Evolutionary conservation across 306 rosid genomes (phyloP), one percentile per base, ranked within the genome.

Genomic region (Cicer bijugum): DNA sequence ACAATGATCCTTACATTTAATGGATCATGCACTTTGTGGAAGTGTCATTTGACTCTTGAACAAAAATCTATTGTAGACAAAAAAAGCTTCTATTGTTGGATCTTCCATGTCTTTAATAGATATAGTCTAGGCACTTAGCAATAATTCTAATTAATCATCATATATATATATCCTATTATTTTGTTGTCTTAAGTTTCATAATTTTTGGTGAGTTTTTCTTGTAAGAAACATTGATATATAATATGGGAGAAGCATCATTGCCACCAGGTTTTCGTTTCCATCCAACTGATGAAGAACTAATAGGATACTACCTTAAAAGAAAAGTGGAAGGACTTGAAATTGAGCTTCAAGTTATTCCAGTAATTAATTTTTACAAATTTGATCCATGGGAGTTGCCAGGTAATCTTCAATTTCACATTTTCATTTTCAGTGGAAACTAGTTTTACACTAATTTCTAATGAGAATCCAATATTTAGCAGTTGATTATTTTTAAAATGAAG

Each of bases 341-440:
- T 64, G 98, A 93, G 84, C 96, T 93, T 28, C 93, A 91, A 81
- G 97, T 93, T 12, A 89, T 93, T 28, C 98, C 96, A 0, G 90
- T 85, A 7, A 83, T 93, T 77, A 93, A 91, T 76, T 88, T 93
- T 74, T 93, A 91, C 87, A 93, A 91, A 58, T 89, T 85, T 7
- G 98, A 93, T 50, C 98, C 98, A 1, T 93, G 98, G 97, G 96
- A 93, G 68, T 81, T 93, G 82, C 98, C 97, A 39, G 98, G 97
- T 93, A 90, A 57, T 67, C 44, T 74, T 74, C 73, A 12, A 74
- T 10, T 35, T 72, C 53, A 63, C 12, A n/a, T 42, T 69, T 56
- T 72, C 15, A 48, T 58, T 45, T 33, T 19, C 9, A 28, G 35
- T 28, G 35, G 3, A 28, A 28, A 28, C 35, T 28, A 28, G 35